These are phyloP conservation scores for Hortiboletus campestris DNA, from an alignment of 768 basidiomycete genomes.

Conservation along the genomic window DNA sequence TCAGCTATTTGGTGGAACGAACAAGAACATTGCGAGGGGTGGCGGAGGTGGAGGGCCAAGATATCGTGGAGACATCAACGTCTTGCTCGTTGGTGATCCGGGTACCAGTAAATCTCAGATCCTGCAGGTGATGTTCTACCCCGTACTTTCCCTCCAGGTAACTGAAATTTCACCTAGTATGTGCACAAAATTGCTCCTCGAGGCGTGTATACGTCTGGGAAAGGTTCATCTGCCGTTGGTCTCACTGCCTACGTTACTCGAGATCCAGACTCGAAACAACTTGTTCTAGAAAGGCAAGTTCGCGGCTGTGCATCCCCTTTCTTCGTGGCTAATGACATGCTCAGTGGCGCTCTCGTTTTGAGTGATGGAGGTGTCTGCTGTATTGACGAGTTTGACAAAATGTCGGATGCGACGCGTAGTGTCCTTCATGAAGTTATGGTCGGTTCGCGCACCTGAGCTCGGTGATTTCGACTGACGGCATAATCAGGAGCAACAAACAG, in stretches of 20 bases:
- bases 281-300: conserved; percentile 88
- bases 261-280: conserved; percentile 96
- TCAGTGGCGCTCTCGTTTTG: conserved; percentile 87
- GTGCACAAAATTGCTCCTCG: conserved; percentile 98
- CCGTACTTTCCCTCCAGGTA: neutral
- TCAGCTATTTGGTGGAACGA: conserved; percentile 96
- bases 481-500: conserved; percentile 97
- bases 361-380: conserved; percentile 98
- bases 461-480: neutral
- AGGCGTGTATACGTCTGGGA: conserved; percentile 96
- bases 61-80: conserved; percentile 97
- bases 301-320: neutral
- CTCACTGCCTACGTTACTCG: conserved; percentile 97
- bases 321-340: conserved; percentile 1
- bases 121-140: conserved; percentile 57
- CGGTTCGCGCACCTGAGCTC: conserved; percentile 15
- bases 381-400: conserved; percentile 99
- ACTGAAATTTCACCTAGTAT: conserved; percentile 53
- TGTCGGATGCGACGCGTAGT: conserved; percentile 96
- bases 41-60: conserved; percentile 95
- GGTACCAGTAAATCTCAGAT: conserved; percentile 98
- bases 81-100: conserved; percentile 95
- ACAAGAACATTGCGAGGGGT: conserved; percentile 90
- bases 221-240: conserved; percentile 98
- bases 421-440: conserved; percentile 99